Base-by-base conservation (phyloP, 768 basidiomycete species). In the Naganishia randhawae region DNA sequence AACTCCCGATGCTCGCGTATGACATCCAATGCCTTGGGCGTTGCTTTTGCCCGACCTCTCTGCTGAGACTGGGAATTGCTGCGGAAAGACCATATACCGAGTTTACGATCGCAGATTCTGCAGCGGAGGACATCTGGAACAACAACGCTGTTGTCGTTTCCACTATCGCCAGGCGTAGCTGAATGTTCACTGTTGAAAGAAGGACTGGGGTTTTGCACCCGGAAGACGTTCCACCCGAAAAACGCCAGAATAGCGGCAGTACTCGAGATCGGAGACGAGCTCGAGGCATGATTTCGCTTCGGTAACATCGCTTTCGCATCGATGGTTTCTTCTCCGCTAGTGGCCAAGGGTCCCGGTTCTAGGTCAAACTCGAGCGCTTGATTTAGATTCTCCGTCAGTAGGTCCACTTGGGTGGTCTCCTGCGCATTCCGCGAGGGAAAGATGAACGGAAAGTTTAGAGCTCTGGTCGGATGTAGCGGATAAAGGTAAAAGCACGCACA, bases 191-290 rank as follows among this genome's bases (percentile, higher is more conserved):
- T 35, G 5, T 27, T 16, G 17, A 3, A 1, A 10, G 19, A 11
- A 3, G 25, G 2, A 29, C 25, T 39, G 33, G 33, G 37, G 14
- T 41, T 13, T 29, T 27, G 35, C 19, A 39, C 22, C 9, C 57
- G 57, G 32, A 42, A 41, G 10, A 61, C 57, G n/a, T 61, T 61
- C 57, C 57, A 61, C 11, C 57, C 57, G 27, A 61, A 61, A 29
- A 61, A 61, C 11, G 37, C 57, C 57, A 61, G 39, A 16, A 29
- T 19, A 25, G 57, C 57, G 11, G 57, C 57, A 9, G 39, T 61
- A 41, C 57, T 61, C 11, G 37, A 61, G 35, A 61, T 61, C 17
- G 37, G n/a, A 35, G 22, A 11, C 16, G 57, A 61, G 35, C 57
- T 35, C 9, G 57, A 39, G 17, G 57, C 57, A 19, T 61, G 57